Base-by-base conservation (phyloP, 2,329 filamentous ascomycete genomes). In the Ploettnerulaceae sp. region DNA sequence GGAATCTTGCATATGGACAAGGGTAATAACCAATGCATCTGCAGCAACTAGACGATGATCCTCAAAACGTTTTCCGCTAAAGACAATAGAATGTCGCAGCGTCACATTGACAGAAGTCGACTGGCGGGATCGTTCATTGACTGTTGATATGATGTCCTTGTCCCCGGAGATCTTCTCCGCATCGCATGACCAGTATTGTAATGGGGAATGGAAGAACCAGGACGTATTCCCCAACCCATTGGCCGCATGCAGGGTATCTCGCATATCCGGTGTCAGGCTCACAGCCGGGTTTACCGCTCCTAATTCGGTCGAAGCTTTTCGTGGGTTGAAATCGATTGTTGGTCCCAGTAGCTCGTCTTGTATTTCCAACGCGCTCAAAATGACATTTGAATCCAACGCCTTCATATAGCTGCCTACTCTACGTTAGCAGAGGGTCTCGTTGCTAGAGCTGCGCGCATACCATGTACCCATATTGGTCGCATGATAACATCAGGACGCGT, bases 171-270 rank as follows among this genome's bases (percentile, higher is more conserved):
- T 76, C 5, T 65, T 66, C 1, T 76, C 71, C 5, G 69, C 60
- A n/a, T 73, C 85, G 61, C 82, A 85, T 49, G 80, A 75, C 86
- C 86, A 91, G 64, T 89, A 90, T 64, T 88, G 81, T 44, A 91
- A 67, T 1, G 86, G 86, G n/a, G 86, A 90, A 58, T 90, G 85
- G 60, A 86, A 86, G 56, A 86, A 86, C 84, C 84, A 89, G 3
- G 79, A 79, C 56, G 80, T 68, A 54, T 79, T 75, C 3, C 73
- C 78, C 25, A 80, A 64, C 11, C 77, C 79, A 57, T 82, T 81
- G 55, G 72, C 69, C 41, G 78, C 73, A 58, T 83, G 79, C 20
- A 78, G 69, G 7, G 71, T 63, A 58, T 83, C 75, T 22, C 79
- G 72, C 25, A 66, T 49, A 9, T 60, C 55, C 2, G 48, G 54